Evolutionary conservation across 768 basidiomycete species (phyloP), one percentile per base, ranked within the genome.

Genomic region (Leccinum barrowsii): DNA sequence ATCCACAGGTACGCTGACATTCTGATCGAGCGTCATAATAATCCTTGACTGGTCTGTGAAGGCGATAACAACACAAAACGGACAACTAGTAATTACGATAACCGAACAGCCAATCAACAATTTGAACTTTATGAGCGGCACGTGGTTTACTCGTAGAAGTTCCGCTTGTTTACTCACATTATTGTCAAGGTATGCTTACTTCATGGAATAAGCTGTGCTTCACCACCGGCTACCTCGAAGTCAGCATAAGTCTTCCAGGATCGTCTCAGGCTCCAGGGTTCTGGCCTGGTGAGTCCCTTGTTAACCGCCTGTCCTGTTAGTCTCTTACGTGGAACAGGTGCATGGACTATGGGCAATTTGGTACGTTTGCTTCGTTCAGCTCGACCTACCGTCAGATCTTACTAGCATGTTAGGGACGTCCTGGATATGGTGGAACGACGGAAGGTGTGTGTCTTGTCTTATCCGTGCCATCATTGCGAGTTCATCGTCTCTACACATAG

Each of bases 191-290:
- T 37, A 87, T 88, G 86, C 54, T 94, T 10, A 85, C 89, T 63
- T 82, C 86, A 12, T 97, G 95, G 94, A 96, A 97, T 75, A 92
- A 97, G 74, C 74, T 97, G 55, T 98, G 95, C 75, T 97, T 94
- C 75, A 95, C 86, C 15, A 93, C 92, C 0, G 94, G 92, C 2
- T 94, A 94, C 68, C 77, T 98, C 57, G 97, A 97, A 74, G 84
- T 88, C 3, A 82, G 79, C n/a, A 65, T 92, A 19, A 90, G 88
- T 68, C 70, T 92, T 63, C 90, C 92, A 17, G 92, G 90, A 5
- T 72, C 76, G 11, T 75, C 81, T 1, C 62, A 67, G 42, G 77
- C 80, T 15, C 82, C 87, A 11, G 94, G 94, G 6, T 78, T 91
- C 59, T 97, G 94, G 95, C 94, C 96, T 55, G 94, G 86, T 80